phyloP scores from a whole-genome alignment of 805 yeast genomes.

The Candida stauntonica region DNA sequence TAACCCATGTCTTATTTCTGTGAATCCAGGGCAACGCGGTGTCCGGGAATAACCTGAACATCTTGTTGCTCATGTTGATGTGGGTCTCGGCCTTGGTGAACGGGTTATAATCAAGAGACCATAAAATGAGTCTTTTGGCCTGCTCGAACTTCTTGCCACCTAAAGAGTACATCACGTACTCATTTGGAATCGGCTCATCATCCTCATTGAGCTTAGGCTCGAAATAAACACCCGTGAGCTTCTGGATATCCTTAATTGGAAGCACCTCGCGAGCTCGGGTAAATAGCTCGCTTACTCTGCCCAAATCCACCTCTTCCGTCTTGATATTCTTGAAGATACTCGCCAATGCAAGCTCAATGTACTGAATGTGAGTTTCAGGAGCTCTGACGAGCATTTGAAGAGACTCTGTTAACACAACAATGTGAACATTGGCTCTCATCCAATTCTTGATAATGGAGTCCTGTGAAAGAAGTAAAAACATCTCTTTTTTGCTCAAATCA shows the following conservation, averaged over 20 bases:
- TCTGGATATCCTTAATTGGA: slow-evolving; percentile 24
- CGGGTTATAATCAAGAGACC: slow-evolving; percentile 26
- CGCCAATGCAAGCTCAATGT: slow-evolving; percentile 23
- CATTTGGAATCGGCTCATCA: slow-evolving; percentile 1
- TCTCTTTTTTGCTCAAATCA: slow-evolving; percentile 18
- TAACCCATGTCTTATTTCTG: slow-evolving; percentile 19
- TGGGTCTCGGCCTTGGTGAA: slow-evolving; percentile 15
- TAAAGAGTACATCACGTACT: slow-evolving; percentile 18
- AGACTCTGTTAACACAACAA: slow-evolving; percentile 19
- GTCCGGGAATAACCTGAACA: slow-evolving; percentile 11
- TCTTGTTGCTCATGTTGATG: slow-evolving; percentile 8
- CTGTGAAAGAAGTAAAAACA: slow-evolving; percentile 20
- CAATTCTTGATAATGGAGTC: slow-evolving; percentile 22
- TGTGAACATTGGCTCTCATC: slow-evolving; percentile 25
- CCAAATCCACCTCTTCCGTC: slow-evolving; percentile 16
- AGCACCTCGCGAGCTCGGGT: slow-evolving; percentile 6
- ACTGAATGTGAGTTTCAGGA: slow-evolving; percentile 21
- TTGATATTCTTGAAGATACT: slow-evolving; percentile 15
- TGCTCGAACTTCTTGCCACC: slow-evolving; percentile 18
- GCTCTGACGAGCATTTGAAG: slow-evolving; percentile 22
- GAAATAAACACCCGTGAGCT: slow-evolving; percentile 21
- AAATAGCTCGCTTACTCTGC: slow-evolving; percentile 11
- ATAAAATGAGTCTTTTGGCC: slow-evolving; percentile 23
- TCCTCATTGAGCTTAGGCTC: slow-evolving; percentile 11
- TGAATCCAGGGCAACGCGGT: slow-evolving; percentile 26